Base-by-base conservation (phyloP, 495 filamentous ascomycete species). In the Haplographium delicatum region DNA sequence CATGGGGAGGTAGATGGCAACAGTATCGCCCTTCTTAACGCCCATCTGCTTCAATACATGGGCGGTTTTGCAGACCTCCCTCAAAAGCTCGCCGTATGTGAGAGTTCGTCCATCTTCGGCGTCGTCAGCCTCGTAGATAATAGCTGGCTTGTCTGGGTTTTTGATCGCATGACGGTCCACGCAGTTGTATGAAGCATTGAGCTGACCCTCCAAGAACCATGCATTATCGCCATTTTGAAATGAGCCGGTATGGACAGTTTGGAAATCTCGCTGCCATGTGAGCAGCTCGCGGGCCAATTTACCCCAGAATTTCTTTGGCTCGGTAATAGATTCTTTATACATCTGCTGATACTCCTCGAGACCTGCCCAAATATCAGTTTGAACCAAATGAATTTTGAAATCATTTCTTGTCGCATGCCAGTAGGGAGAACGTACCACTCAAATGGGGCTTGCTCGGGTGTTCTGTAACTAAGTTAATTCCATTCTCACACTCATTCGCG, bases 41-140 rank as follows among this genome's bases (percentile, higher is more conserved):
- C 93, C 94, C 80, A 94, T 89, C 74, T 88, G 75, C 76, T 88
- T 93, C 54, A 99, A 76, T 15, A 89, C 83, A 67, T 86, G 84
- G 41, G 93, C 82, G 19, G 89, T 77, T 63, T 83, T 86, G 49
- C 83, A 96, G 6, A 99, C 94, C 65, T 99, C 81, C 48, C 91
- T 83, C 35, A 97, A 82, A 42, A 99, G 83, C 79, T 99, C 90
- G 62, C 84, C 81, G 60, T 97, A 99, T 54, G 88, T 93, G 62
- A 97, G 85, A 20, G 72, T 88, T 45, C 93, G 88, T 60, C 94
- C 91, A 59, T 95, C 85, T 38, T 72, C 78, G 23, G 84, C 83
- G 69, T 97, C 93, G 60, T 97, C 94, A 44, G 90, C 93, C 69
- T 99, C 93, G 72, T 96, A 99, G 75, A 97, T 96, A 68, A 99